Percentiles rank a stretch among this genome's conserved stretches.
Evolutionary conservation across 192 early-diverging fungal species (phyloP).

Genomic region (Linnemannia hyalina): DNA sequence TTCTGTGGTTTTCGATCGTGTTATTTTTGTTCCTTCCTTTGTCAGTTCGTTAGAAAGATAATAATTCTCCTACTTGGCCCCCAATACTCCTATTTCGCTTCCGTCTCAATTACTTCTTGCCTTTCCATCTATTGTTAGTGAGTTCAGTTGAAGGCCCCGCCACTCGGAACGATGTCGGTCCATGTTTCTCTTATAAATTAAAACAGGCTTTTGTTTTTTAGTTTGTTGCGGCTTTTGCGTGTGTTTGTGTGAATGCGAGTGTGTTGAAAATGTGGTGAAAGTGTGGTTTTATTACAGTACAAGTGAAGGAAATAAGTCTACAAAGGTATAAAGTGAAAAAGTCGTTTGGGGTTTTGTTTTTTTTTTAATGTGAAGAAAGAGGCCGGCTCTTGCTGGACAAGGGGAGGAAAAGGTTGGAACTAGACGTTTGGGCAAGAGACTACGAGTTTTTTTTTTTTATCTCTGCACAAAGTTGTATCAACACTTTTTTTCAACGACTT

Average conservation of each 20-base stretch:
- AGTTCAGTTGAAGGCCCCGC: background rate
- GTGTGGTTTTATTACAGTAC: constrained; percentile 1
- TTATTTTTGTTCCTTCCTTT: background rate
- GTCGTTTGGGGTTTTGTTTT: background rate
- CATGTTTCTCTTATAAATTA: background rate
- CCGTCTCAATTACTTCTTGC: background rate
- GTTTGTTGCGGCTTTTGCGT: too few relatives aligned
- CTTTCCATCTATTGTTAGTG: background rate
- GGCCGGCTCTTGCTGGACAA: constrained; percentile 7
- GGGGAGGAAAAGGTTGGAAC: background rate
- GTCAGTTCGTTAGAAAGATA: background rate
- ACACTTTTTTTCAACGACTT: constrained; percentile 6
- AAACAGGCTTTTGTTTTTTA: background rate
- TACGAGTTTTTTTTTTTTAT: background rate
- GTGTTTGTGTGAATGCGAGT: background rate
- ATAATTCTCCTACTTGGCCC: background rate
- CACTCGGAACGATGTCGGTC: background rate
- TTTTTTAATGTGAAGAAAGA: background rate
- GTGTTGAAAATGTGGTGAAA: background rate
- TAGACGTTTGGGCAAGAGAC: background rate
- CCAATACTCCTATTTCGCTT: background rate
- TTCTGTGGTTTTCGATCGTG: background rate
- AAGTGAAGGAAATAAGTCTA: background rate
- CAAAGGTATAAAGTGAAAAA: background rate
- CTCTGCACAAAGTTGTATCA: background rate